Conservation (phyloP, 768 basidiomycete genomes). For the Kwoniella sp. region DNA sequence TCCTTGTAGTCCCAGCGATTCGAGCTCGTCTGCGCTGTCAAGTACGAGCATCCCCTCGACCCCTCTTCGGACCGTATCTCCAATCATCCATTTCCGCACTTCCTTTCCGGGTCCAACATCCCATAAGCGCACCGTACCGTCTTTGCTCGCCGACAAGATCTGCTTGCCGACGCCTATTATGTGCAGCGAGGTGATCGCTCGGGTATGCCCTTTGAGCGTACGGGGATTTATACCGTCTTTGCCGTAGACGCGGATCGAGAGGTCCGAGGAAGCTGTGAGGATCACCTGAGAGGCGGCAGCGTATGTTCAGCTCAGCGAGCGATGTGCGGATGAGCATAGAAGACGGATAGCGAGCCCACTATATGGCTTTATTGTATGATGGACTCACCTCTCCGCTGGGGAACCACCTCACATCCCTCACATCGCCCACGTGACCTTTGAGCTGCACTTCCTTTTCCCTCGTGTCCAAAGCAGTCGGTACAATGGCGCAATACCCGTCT, state of each 20-base stretch:
- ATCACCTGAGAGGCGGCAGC: slow-evolving; percentile 60
- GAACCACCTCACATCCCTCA: slow-evolving; percentile 53
- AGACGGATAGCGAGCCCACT: not conserved
- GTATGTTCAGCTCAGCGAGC: not conserved
- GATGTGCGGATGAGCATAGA: not conserved
- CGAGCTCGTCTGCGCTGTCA: slow-evolving; percentile 26
- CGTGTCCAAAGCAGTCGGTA: slow-evolving; percentile 27
- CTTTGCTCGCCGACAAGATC: slow-evolving; percentile 69
- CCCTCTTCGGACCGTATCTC: slow-evolving; percentile 55
- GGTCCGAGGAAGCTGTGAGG: slow-evolving; percentile 70
- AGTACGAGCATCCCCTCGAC: slow-evolving; percentile 34
- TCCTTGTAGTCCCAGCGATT: slow-evolving; percentile 16
- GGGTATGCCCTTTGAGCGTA: slow-evolving; percentile 68
- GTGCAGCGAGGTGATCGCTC: slow-evolving; percentile 66
- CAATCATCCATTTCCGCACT: slow-evolving; percentile 60
- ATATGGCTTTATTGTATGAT: not conserved
- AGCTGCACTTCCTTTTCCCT: slow-evolving; percentile 35
- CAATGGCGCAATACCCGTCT: slow-evolving; percentile 49
- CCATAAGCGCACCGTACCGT: slow-evolving; percentile 73
- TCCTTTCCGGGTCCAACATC: slow-evolving; percentile 65
- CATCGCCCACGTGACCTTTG: slow-evolving; percentile 57
- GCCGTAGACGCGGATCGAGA: slow-evolving; percentile 68
- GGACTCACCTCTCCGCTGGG: slow-evolving; percentile 52
- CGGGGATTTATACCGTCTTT: slow-evolving; percentile 63
- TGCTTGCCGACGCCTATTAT: slow-evolving; percentile 71